Base-by-base conservation (phyloP, 768 basidiomycete genomes). In the Lentinula guzmanii region DNA sequence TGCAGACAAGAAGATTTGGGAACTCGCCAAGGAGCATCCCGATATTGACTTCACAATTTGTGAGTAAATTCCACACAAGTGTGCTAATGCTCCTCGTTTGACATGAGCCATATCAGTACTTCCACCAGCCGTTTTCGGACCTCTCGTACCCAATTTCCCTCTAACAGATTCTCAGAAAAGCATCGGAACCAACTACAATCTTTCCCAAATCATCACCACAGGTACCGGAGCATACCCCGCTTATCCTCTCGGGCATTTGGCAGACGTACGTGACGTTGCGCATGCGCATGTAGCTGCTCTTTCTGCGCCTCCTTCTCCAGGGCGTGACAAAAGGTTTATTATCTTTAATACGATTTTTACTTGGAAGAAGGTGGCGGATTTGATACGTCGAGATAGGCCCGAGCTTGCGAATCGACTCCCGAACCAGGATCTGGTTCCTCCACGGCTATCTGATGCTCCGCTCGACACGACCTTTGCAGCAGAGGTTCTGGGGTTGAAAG, bases 121-220 rank as follows among this genome's bases (percentile, higher is more conserved):
- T 28, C 68, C 68, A 3, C 60, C 68, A 13, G 67, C 59, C 50
- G 41, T 67, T 37, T 65, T 61, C 24, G 68, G 68, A 13, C 68
- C 68, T 15, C 63, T 69, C 34, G 66, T 65, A 3, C 63, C 68
- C 3, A 46, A 58, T 13, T 61, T 37, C 39, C 58, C 60, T 31
- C 39, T 62, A 33, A 45, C 46, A 5, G 54, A 42, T 8, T 50
- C 53, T 13, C 54, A n/a, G 2, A 46, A 15, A 15, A 48, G 54
- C 45, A 34, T 62, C 5, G 43, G 54, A 16, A 62, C 61, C 15
- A 48, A 60, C 55, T 35, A 43, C 10, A 61, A 18, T n/a, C 24
- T 63, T 6, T 39, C 33, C 56, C 18, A 21, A 35, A 52, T 63
- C 11, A 13, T 63, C 62, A 59, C 39, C 5, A 16, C 31, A 31